Conservation (phyloP, 1,139 yeast genomes). For the Scheffersomyces cryptocercus region DNA sequence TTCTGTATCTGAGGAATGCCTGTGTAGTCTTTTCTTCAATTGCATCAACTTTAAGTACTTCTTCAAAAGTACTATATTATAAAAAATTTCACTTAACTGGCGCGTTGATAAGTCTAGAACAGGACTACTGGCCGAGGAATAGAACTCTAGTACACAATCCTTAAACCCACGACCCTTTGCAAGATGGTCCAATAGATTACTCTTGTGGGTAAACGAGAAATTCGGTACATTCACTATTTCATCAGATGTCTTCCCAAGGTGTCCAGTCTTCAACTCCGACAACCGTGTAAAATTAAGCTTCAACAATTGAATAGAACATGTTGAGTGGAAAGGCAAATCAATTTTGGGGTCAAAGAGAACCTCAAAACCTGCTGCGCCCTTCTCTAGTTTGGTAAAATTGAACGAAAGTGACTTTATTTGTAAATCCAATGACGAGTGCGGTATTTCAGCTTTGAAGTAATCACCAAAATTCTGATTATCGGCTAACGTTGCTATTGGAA, state of each 20-base stretch:
- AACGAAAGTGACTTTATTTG: slow-evolving; percentile 33
- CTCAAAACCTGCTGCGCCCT: slow-evolving; percentile 60
- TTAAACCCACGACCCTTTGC: slow-evolving; percentile 37
- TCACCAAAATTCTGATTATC: slow-evolving; percentile 26
- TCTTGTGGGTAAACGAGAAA: slow-evolving; percentile 51
- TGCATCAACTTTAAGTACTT: slow-evolving; percentile 32
- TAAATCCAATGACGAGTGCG: slow-evolving; percentile 29
- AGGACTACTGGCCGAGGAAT: slow-evolving; percentile 49
- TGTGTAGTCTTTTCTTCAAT: slow-evolving; percentile 9
- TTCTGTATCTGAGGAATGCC: slow-evolving; percentile 2
- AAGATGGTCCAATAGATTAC: slow-evolving; percentile 49
- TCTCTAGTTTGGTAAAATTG: slow-evolving; percentile 32
- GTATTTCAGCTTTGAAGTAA: slow-evolving; percentile 24
- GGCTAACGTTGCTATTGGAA: slow-evolving; percentile 37
- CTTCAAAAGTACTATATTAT: slow-evolving; percentile 32
- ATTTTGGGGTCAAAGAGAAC: slow-evolving; percentile 45
- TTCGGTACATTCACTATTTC: slow-evolving; percentile 57
- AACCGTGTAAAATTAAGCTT: slow-evolving; percentile 29
- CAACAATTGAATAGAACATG: slow-evolving; percentile 45
- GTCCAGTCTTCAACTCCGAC: slow-evolving; percentile 10
- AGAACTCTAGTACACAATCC: slow-evolving; percentile 38
- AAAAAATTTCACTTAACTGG: slow-evolving; percentile 43
- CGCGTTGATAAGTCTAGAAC: slow-evolving; percentile 50
- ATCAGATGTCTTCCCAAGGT: slow-evolving; percentile 17
- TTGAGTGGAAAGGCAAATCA: slow-evolving; percentile 56